Evolutionary conservation across 208 protist species (phyloP), one percentile per base, ranked within the genome.

Genomic region (Wallacemonas sp.): DNA sequence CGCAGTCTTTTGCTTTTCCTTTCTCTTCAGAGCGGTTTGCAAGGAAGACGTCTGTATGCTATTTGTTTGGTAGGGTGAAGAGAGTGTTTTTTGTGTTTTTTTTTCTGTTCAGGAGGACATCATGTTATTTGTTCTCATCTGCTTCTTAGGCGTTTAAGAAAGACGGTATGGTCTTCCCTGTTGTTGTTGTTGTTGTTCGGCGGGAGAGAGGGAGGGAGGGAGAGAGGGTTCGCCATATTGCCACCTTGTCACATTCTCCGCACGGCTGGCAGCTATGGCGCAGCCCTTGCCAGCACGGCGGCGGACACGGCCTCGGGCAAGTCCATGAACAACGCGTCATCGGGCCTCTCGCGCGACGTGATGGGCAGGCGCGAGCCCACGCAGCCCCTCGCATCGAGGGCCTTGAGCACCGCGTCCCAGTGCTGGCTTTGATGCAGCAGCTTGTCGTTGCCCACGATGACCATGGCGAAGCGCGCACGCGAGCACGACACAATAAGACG

Each of bases 401-500:
- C 66, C 50, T 75, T 64, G 31, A 97, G 70, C 42, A 97, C 81
- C 36, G 76, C 61, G 14, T 73, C 77, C 89, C 92, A 97, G 67
- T 97, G 92, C 12, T 29, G 14, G 22, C 83, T 81, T 70, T 95
- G 84, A 23, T 78, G 72, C 26, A 97, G 73, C 29, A 97, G 77
- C 22, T 48, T 41, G 44, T 92, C 88, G 66, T 81, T 95, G 50
- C 93, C 93, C 23, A 97, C 70, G 48, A 97, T 82, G 20, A 97
- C 82, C 81, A 96, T 93, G 12, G 81, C 91, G 65, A 93, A 96
- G 18, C 89, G 84, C 2, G 98, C 98, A 44, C 98, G 89, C 11
- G 89, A 95, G 67, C 98, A 95, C 25, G 87, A 81, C 28, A 99
- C 98, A 65, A 98, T 98, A 65, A 98, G 83, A 32, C 98, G 92